These are phyloP conservation scores for Phytophthora cajani DNA, from an alignment of 352 stramenopile species.

Conservation along the genomic window DNA sequence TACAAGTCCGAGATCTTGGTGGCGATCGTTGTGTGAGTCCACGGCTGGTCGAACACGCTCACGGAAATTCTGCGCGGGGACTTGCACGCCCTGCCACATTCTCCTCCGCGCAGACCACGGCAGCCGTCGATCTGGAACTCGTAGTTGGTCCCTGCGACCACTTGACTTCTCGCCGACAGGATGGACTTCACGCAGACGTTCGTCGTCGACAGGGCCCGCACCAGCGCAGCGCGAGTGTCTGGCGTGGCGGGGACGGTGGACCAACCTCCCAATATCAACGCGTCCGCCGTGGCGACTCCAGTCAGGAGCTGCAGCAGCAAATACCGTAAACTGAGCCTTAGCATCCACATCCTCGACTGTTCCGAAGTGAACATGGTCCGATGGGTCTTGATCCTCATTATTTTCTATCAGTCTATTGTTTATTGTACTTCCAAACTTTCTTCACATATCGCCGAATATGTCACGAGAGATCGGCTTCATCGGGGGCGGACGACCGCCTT, in stretches of 20 bases:
- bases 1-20: constrained; percentile 4
- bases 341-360: constrained; percentile 3
- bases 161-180: constrained; percentile 17
- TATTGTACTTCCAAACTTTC: constrained; percentile 15
- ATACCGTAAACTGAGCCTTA: background rate
- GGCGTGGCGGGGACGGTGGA: constrained; percentile 7
- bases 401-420: constrained; percentile 21
- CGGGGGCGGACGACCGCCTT: constrained; percentile 12
- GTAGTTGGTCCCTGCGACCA: constrained; percentile 33
- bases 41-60: constrained; percentile 27
- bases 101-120: constrained; percentile 12
- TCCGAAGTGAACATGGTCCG: constrained; percentile 7
- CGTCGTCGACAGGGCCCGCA: constrained; percentile 18
- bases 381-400: constrained; percentile 5
- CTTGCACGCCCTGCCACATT: constrained; percentile 11
- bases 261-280: constrained; percentile 22
- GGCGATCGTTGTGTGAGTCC: constrained; percentile 22
- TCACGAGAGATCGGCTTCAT: constrained; percentile 52
- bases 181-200: constrained; percentile 25
- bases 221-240: constrained; percentile 22
- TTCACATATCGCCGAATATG: constrained; percentile 46
- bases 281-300: background rate
- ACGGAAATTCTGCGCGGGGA: constrained; percentile 16
- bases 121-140: constrained; percentile 29
- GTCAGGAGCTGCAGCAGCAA: constrained; percentile 9